A percentile compares a stretch with the other conserved stretches of the same genome.
These are phyloP conservation scores for Herpetomonas tarakana DNA, from an alignment of 208 protist species.

Conservation along the genomic window DNA sequence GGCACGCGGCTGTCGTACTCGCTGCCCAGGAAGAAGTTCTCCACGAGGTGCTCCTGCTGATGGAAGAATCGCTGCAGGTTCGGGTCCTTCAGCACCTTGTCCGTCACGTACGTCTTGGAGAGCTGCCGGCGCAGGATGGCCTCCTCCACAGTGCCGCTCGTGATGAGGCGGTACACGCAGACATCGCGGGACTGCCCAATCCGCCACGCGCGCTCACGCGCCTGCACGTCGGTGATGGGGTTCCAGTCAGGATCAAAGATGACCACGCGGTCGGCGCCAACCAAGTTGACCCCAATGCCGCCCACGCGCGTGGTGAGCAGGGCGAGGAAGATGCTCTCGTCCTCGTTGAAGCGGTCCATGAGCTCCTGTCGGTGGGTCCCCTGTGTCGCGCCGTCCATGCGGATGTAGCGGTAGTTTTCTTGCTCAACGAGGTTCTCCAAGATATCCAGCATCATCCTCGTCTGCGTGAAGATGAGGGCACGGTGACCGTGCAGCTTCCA, in stretches of 20 bases:
- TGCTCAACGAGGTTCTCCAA: conserved; percentile 91
- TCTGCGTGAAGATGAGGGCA: conserved; percentile 97
- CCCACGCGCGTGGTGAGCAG: conserved; percentile 97
- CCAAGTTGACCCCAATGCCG: conserved; percentile 98
- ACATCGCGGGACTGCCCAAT: conserved; percentile 97
- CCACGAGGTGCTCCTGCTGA: conserved; percentile 76
- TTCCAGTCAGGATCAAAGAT: conserved; percentile 99
- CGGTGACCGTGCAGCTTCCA: conserved; percentile 93
- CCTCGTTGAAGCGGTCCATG: conserved; percentile 96
- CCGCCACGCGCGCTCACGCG: conserved; percentile 93
- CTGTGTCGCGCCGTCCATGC: conserved; percentile 96
- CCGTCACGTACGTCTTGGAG: conserved; percentile 93
- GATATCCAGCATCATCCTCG: conserved; percentile 97
- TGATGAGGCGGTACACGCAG: conserved; percentile 96
- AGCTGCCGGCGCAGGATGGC: conserved; percentile 97
- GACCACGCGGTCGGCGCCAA: conserved; percentile 97
- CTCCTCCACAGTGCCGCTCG: conserved; percentile 98
- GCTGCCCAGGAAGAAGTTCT: conserved; percentile 88
- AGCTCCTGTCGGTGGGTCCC: conserved; percentile 76
- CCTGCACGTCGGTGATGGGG: conserved; percentile 88
- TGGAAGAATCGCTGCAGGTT: conserved; percentile 94
- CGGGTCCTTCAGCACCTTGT: conserved; percentile 96
- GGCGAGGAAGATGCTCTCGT: conserved; percentile 91
- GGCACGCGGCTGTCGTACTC: conserved; percentile 72
- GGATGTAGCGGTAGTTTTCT: conserved; percentile 80